Conservation (phyloP, 257 asterid genomes). For the Solanum gandarillasii region DNA sequence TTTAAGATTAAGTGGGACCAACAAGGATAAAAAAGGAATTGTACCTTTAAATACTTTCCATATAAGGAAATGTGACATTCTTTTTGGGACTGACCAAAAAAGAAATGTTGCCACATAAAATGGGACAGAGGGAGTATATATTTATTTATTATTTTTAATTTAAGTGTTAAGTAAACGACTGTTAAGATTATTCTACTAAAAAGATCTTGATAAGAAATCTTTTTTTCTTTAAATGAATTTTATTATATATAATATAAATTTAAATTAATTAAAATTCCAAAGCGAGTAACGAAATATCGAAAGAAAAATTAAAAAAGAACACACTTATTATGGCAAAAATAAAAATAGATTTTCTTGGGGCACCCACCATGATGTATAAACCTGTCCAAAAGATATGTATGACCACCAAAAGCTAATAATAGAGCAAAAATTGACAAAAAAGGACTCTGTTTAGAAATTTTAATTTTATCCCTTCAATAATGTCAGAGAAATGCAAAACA, state of each 20-base stretch:
- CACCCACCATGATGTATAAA: neutral
- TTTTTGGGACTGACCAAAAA: too few species aligned
- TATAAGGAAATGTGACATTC: too few species aligned
- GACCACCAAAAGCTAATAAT: neutral
- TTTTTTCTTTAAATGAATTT: too few species aligned
- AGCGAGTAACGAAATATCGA: accelerated
- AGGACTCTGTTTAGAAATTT: neutral
- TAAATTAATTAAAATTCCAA: neutral
- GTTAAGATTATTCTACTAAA: too few species aligned
- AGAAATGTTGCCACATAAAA: too few species aligned
- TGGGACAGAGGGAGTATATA: too few species aligned
- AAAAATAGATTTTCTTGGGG: neutral
- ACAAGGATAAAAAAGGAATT: too few species aligned
- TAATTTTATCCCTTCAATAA: neutral
- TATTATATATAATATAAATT: neutral
- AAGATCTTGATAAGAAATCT: too few species aligned
- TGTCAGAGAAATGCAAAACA: neutral
- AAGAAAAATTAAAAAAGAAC: neutral
- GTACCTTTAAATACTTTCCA: too few species aligned
- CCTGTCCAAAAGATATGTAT: neutral
- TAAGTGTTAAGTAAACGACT: too few species aligned
- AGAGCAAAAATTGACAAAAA: neutral
- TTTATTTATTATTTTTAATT: too few species aligned
- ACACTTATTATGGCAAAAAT: neutral
- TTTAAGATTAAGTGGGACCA: too few species aligned